Conservation (phyloP, 2,329 filamentous ascomycete genomes). For the Fusarium concolor region DNA sequence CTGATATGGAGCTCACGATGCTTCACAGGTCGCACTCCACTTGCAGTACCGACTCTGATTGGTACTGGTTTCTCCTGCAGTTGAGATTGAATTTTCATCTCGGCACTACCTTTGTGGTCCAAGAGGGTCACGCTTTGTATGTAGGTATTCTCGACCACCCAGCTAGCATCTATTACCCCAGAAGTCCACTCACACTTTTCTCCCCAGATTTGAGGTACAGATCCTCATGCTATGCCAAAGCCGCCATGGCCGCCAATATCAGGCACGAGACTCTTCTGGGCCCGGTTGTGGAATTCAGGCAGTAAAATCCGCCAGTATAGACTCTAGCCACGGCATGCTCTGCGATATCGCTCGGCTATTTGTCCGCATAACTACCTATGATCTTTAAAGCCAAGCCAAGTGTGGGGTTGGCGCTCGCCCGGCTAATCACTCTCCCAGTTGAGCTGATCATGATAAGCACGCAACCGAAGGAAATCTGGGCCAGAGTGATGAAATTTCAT, state of each 20-base stretch:
- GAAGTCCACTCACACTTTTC: slow-evolving; percentile 44
- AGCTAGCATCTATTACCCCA: slow-evolving; percentile 39
- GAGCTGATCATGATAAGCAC: slow-evolving; percentile 43
- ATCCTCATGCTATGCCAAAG: slow-evolving; percentile 20
- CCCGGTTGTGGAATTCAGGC: slow-evolving; percentile 7
- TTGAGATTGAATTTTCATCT: slow-evolving; percentile 32
- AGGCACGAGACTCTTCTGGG: slow-evolving; percentile 12
- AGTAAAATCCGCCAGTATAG: slow-evolving; percentile 14
- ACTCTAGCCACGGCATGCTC: neutral
- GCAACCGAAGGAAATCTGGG: slow-evolving; percentile 19
- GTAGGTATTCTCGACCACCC: neutral
- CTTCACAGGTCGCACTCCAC: slow-evolving; percentile 36
- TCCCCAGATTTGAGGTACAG: slow-evolving; percentile 34
- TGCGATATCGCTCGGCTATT: slow-evolving; percentile 34
- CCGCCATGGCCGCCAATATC: slow-evolving; percentile 10
- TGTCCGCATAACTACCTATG: slow-evolving; percentile 16
- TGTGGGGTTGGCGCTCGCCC: slow-evolving; percentile 38
- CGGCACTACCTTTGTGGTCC: slow-evolving; percentile 26
- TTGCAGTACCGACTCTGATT: slow-evolving; percentile 8
- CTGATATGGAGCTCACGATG: slow-evolving; percentile 42
- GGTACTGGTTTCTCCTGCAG: slow-evolving; percentile 24
- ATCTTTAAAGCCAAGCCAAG: slow-evolving; percentile 28
- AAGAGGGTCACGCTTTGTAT: slow-evolving; percentile 3
- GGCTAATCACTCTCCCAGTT: slow-evolving; percentile 27
- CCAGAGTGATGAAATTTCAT: slow-evolving; percentile 10